These are phyloP conservation scores for Amanita pseudoporphyria DNA, from an alignment of 768 basidiomycete genomes.

Conservation along the genomic window DNA sequence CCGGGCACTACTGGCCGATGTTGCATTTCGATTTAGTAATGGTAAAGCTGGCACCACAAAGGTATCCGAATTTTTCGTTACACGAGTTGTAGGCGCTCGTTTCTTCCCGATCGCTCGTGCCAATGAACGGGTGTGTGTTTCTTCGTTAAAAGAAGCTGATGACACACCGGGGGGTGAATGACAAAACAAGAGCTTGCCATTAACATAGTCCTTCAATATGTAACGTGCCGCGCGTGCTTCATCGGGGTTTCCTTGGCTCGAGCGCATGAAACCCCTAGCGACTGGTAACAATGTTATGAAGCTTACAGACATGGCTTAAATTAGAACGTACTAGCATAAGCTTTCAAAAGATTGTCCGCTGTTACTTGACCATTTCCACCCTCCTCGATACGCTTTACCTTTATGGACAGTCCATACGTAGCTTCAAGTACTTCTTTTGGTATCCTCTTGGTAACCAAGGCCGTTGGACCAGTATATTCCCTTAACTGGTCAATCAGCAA, in stretches of 20 bases:
- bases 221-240: conserved; percentile 90
- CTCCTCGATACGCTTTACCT: conserved; percentile 56
- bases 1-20: conserved; percentile 29
- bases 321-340: conserved; percentile 79
- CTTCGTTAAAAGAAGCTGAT: conserved; percentile 69
- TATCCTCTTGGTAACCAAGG: conserved; percentile 69
- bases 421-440: conserved; percentile 81
- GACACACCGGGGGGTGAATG: conserved; percentile 74
- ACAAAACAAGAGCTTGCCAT: conserved; percentile 84
- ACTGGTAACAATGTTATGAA: conserved; percentile 40
- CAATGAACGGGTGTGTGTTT: conserved; percentile 47
- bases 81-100: conserved; percentile 78
- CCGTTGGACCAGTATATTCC: conserved; percentile 80
- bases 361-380: conserved; percentile 71
- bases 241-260: conserved; percentile 95
- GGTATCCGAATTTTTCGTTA: conserved; percentile 76
- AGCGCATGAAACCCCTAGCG: conserved; percentile 83
- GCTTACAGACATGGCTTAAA: not conserved
- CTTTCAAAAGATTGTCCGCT: conserved; percentile 73
- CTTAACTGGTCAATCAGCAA: conserved; percentile 96
- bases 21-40: conserved; percentile 20
- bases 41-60: conserved; percentile 42
- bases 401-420: conserved; percentile 79
- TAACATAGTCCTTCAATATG: conserved; percentile 95
- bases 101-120: conserved; percentile 67